Conservation (phyloP, 2,329 filamentous ascomycete species). For the Alternaria sp. region DNA sequence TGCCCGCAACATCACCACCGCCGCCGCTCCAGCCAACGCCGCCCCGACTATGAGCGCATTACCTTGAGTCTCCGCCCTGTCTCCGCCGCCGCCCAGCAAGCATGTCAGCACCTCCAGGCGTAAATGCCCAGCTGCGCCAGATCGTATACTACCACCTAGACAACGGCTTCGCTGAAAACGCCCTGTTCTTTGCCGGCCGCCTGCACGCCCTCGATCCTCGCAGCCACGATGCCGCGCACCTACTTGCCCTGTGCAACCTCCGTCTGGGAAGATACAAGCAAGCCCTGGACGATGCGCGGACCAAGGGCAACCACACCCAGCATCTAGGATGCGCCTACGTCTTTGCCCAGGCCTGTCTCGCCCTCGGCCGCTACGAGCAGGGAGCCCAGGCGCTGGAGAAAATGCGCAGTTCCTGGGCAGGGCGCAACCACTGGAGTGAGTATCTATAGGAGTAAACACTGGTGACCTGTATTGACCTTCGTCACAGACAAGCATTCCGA, state of each 20-base stretch:
- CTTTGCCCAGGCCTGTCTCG: slow-evolving; percentile 87
- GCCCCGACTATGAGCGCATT: slow-evolving; percentile 9
- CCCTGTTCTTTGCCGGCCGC: slow-evolving; percentile 90
- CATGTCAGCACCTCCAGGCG: slow-evolving; percentile 65
- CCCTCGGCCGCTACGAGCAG: slow-evolving; percentile 77
- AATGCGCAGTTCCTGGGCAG: slow-evolving; percentile 75
- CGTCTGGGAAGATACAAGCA: slow-evolving; percentile 82
- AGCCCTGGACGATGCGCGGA: slow-evolving; percentile 82
- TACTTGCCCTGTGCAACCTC: slow-evolving; percentile 84
- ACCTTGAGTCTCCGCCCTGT: slow-evolving; percentile 13
- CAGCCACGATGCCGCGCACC: slow-evolving; percentile 79
- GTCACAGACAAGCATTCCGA: slow-evolving; percentile 72
- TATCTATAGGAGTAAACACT: slow-evolving; percentile 7
- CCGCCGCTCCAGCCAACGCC: neutral
- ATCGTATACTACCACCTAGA: slow-evolving; percentile 80
- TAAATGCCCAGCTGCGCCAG: slow-evolving; percentile 67
- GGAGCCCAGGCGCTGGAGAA: slow-evolving; percentile 86
- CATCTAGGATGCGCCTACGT: slow-evolving; percentile 90
- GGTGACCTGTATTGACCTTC: slow-evolving; percentile 14
- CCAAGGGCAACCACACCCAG: slow-evolving; percentile 70
- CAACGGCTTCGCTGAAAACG: slow-evolving; percentile 86
- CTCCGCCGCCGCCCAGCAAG: slow-evolving; percentile 6
- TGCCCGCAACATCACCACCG: slow-evolving; percentile 8
- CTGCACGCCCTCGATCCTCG: slow-evolving; percentile 83
- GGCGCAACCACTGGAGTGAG: slow-evolving; percentile 79